Evolutionary conservation across 1,284 basidiomycete genomes (phyloP), one percentile per base, ranked within the genome.

Genomic region (Gymnopus androsaceus): DNA sequence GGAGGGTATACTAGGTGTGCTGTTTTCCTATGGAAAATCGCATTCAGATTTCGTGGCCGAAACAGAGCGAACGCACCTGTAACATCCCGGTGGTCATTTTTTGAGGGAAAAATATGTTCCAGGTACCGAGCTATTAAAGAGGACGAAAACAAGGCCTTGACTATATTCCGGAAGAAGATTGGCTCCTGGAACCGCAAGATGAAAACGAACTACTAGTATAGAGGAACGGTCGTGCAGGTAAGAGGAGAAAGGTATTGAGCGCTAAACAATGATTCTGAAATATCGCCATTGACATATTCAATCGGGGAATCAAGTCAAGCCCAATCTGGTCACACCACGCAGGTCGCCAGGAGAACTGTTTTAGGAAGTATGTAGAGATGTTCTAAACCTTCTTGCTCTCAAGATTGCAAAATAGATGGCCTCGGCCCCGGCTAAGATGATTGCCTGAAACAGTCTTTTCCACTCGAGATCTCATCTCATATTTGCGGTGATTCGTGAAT

Each of bases 1-100:
- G 2, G 79, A 68, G n/a, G 79, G 67, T 8, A 79, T 64, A 11
- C 82, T 70, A 50, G 80, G 75, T 46, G 82, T 71, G n/a, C n/a
- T n/a, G 3, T 80, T 71, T 59, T 85, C 82, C 84, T 85, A 58
- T 30, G 40, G 41, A 42, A 50, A 25, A 36, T 14, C 14, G 36
- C 47, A 51, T 25, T 23, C 45, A 58, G 36, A 37, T 31, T 17
- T 28, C 25, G 23, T 31, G 17, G 59, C 59, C 14, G 40, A 57
- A 47, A 31, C n/a, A 40, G 33, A 36, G 40, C 21, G 60, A 61
- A 19, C 66, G 41, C 55, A 72, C 72, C 63, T 70, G 70, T 25
- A 70, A 60, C 46, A 70, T 56, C 21, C 66, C 67, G 19, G 50
- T 27, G 27, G 33, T 41, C 34, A 52, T 52, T 23, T 30, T 34